Evolutionary conservation across 129 eudicot species (phyloP).

Genomic region (Gnaphalium uliginosum): DNA sequence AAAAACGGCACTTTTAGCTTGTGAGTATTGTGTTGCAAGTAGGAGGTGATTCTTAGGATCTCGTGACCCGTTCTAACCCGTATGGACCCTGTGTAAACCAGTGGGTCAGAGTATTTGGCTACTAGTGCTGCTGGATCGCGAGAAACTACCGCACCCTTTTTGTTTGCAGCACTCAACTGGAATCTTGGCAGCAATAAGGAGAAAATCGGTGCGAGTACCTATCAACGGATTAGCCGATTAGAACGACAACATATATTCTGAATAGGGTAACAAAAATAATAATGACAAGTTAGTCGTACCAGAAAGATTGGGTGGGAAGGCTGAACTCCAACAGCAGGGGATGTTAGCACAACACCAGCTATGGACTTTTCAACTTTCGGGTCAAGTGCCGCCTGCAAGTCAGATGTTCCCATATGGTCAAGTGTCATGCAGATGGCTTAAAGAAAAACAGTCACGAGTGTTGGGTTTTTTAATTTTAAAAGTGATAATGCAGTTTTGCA

Average conservation of each 20-base stretch:
- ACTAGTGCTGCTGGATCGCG: constrained; percentile 73
- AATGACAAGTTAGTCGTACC: constrained; percentile 29
- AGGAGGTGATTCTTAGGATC: constrained; percentile 61
- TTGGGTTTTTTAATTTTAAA: neutral
- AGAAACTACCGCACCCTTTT: constrained; percentile 60
- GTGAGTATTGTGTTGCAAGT: constrained; percentile 56
- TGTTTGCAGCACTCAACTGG: constrained; percentile 85
- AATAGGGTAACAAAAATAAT: neutral
- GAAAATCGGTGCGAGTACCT: constrained; percentile 77
- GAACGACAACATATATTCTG: too few species aligned
- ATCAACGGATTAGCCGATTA: neutral
- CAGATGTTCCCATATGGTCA: neutral
- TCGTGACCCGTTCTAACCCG: constrained; percentile 76
- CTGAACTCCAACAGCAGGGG: constrained; percentile 93
- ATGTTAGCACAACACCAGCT: constrained; percentile 71
- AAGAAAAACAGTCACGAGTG: too few species aligned
- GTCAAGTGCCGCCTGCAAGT: constrained; percentile 68
- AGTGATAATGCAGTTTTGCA: neutral
- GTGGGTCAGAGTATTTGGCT: constrained; percentile 81
- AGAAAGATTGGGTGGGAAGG: constrained; percentile 81
- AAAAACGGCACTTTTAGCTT: constrained; percentile 61
- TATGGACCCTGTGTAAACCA: constrained; percentile 84
- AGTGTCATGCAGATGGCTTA: neutral
- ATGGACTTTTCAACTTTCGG: constrained; percentile 54
- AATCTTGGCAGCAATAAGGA: constrained; percentile 71